Evolutionary conservation across 441 rosid species (phyloP).

Genomic region (Macaranga tanarius): DNA sequence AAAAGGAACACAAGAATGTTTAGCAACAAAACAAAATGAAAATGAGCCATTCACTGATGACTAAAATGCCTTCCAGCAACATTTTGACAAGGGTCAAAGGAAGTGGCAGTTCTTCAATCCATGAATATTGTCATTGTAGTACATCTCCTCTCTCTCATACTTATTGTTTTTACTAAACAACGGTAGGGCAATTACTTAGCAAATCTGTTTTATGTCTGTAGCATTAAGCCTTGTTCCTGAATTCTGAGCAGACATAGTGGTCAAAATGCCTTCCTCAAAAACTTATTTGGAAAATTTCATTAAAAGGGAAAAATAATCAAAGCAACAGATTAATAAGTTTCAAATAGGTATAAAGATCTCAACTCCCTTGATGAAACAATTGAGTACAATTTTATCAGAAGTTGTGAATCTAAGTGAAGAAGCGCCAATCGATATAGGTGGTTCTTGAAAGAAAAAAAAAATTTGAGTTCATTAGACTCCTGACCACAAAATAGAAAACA

Average conservation of each 20-base stretch:
- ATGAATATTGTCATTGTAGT: no score
- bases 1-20: not conserved
- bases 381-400: not conserved
- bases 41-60: not conserved
- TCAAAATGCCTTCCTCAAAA: not conserved
- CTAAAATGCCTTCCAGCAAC: not conserved
- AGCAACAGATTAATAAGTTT: not conserved
- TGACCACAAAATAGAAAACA: constrained; percentile 10
- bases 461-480: not conserved
- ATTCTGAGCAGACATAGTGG: not conserved
- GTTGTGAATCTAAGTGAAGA: not conserved
- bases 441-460: constrained; percentile 1
- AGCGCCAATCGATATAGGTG: not conserved
- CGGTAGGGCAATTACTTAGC: not conserved
- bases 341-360: not conserved
- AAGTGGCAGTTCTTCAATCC: no score
- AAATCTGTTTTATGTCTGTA: not conserved
- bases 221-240: not conserved
- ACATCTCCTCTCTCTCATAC: not conserved
- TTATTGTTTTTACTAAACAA: not conserved
- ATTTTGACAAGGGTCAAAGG: not conserved
- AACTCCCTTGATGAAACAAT: constrained; percentile 2
- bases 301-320: not conserved
- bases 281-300: not conserved
- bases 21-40: not conserved